Evolutionary conservation across 805 yeast genomes (phyloP), one percentile per base, ranked within the genome.

Genomic region (Barnettozyma californica): DNA sequence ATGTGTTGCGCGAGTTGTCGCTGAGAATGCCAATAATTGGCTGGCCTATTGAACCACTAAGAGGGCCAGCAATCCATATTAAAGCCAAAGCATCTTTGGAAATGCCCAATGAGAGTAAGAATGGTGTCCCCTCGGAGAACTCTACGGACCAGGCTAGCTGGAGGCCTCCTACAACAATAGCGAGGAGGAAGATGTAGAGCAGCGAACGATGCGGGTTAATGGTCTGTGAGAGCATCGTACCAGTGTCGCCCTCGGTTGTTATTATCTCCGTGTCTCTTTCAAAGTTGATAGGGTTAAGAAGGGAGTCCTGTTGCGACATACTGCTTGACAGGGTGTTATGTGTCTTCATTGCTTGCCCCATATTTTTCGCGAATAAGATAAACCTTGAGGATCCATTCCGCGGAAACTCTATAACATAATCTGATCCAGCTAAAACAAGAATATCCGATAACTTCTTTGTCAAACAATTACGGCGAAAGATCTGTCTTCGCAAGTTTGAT

Each of bases 121-220:
- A 80, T 0, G 85, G 83, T 4, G 82, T 80, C 3, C 84, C 84
- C 53, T 80, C 81, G 5, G 82, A 74, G 56, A 81, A 81, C 61
- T 81, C 86, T 1, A 82, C 73, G 4, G 81, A 77, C 86, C 87
- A 81, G 0, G 85, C 78, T 45, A 81, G 63, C 58, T 81, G 86
- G 19, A 80, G 64, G 0, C 83, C 84, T 5, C 84, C 84, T 5
- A 81, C 66, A 5, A 74, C 66, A 4, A 75, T 57, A 0, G 82
- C 75, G 18, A 78, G 62, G 9, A 74, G 54, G 7, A 78, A 53
- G 11, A 78, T 70, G 50, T 77, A 78, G 6, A 51, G 29, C 3
- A 68, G 52, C 0, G 81, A 68, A 20, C 83, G 58, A 4, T 67
- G 68, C 1, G 80, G 80, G 45, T 74, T 76, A 41, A 69, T 61